A percentile compares a stretch with the other conserved stretches of the same genome.
Conservation (phyloP, 2,329 filamentous ascomycete species). For the Zymoseptoria crescenta region DNA sequence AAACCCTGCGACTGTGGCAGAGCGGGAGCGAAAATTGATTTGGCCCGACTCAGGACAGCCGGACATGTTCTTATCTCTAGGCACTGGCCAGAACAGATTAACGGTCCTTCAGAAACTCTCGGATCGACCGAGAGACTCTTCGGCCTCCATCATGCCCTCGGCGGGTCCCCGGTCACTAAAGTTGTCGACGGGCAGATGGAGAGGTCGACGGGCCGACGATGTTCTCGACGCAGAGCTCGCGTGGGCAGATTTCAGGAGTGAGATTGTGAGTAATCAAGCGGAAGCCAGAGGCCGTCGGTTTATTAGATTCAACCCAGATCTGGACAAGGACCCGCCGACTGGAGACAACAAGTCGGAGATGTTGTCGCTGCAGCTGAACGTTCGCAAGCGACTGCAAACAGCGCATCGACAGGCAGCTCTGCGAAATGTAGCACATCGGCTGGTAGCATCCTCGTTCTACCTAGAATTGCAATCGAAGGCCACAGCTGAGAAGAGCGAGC, state of each 20-base stretch:
- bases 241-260: slow-evolving; percentile 29
- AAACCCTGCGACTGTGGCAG: slow-evolving; percentile 46
- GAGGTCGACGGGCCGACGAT: slow-evolving; percentile 25
- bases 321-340: slow-evolving; percentile 26
- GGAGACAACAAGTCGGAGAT: slow-evolving; percentile 32
- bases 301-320: slow-evolving; percentile 30
- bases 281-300: slow-evolving; percentile 25
- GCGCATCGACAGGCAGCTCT: slow-evolving; percentile 25
- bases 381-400: slow-evolving; percentile 24
- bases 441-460: slow-evolving; percentile 34
- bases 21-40: slow-evolving; percentile 35
- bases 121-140: slow-evolving; percentile 16
- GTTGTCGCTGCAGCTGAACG: slow-evolving; percentile 25
- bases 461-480: slow-evolving; percentile 29
- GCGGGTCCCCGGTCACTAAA: slow-evolving; percentile 1
- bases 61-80: slow-evolving; percentile 30
- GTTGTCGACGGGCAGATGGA: slow-evolving; percentile 17
- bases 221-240: slow-evolving; percentile 30
- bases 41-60: slow-evolving; percentile 29
- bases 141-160: slow-evolving; percentile 2
- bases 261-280: slow-evolving; percentile 20
- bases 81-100: slow-evolving; percentile 29
- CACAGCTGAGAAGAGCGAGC: slow-evolving; percentile 25
- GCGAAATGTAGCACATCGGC: slow-evolving; percentile 27
- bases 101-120: slow-evolving; percentile 24